These are phyloP conservation scores for Ophiostoma novo-ulmi DNA, from an alignment of 2,329 filamentous ascomycete genomes.

Conservation along the genomic window DNA sequence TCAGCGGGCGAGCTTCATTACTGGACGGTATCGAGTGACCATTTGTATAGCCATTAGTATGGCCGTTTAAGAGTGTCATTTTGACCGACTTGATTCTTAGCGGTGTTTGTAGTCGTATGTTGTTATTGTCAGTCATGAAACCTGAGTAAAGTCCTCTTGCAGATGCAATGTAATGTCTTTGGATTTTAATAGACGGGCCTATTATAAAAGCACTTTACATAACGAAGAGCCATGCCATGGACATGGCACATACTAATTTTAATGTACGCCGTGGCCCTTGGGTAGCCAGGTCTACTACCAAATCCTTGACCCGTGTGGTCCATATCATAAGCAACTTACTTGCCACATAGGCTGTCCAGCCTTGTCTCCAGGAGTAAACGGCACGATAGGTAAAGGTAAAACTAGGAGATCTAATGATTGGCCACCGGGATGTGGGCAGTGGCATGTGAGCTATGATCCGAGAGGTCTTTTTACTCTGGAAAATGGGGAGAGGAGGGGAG, in stretches of 20 bases:
- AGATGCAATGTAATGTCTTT: neutral
- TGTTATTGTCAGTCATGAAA: neutral
- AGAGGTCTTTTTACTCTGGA: neutral
- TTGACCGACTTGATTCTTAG: neutral
- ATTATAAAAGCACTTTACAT: neutral
- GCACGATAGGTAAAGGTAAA: neutral
- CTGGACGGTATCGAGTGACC: neutral
- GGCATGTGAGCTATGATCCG: neutral
- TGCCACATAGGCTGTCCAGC: neutral
- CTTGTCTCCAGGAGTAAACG: neutral
- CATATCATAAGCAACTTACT: neutral
- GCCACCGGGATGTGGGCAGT: constrained; percentile 10
- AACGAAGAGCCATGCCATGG: neutral
- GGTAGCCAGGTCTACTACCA: neutral
- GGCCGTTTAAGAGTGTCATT: constrained; percentile 12
- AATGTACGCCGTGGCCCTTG: neutral
- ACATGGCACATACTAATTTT: neutral
- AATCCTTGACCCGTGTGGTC: neutral
- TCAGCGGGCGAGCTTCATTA: constrained; percentile 4
- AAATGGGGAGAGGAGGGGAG: neutral
- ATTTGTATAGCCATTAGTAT: constrained; percentile 9
- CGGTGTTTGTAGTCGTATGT: neutral
- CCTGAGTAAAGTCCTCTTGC: neutral
- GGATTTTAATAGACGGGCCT: neutral
- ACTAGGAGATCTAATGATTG: neutral